These are phyloP conservation scores for Solanum etuberosum DNA, from an alignment of 257 asterid species.

Conservation along the genomic window DNA sequence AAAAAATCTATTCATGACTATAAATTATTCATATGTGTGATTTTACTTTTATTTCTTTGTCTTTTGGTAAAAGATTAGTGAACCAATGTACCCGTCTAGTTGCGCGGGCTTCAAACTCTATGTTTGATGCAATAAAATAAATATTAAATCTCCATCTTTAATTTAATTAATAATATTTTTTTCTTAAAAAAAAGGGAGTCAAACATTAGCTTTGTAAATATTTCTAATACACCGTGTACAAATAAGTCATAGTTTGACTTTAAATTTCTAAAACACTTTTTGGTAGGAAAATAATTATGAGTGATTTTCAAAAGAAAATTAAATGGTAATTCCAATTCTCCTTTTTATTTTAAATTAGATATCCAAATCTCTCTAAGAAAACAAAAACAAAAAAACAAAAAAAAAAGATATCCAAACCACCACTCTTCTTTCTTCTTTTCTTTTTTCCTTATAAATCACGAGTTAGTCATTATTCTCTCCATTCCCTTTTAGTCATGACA, in stretches of 20 bases:
- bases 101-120: neutral
- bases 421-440: neutral
- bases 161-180: neutral
- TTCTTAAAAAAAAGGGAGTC: neutral
- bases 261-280: neutral
- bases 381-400: no score
- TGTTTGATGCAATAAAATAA: neutral
- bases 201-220: neutral
- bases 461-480: neutral
- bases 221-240: neutral
- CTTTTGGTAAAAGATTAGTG: neutral
- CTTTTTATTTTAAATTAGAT: no score
- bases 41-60: neutral
- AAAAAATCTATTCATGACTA: neutral
- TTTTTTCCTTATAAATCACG: no score
- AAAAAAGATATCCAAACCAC: neutral
- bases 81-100: neutral
- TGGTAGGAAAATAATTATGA: neutral
- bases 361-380: neutral
- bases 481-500: no score
- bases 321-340: neutral
- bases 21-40: neutral
- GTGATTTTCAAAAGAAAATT: neutral
- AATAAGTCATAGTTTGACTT: neutral
- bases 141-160: neutral